phyloP scores from a whole-genome alignment of 768 basidiomycete genomes.

The Leccinum incarnatum region DNA sequence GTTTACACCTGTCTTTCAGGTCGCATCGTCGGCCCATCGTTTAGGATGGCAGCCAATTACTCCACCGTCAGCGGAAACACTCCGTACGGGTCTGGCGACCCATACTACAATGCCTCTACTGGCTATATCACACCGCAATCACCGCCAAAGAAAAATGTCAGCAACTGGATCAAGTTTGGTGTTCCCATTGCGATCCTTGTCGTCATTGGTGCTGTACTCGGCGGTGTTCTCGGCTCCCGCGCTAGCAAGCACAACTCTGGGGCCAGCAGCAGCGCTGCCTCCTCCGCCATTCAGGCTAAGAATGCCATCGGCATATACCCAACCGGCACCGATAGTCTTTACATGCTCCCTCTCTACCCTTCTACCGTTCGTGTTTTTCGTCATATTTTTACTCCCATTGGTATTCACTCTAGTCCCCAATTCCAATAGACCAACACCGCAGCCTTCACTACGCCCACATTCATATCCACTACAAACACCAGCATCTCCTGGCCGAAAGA shows the following conservation, averaged over 20 bases:
- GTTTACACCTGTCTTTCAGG: constrained; percentile 18
- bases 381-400: not conserved
- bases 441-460: constrained; percentile 68
- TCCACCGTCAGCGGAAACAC: constrained; percentile 33
- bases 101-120: constrained; percentile 66
- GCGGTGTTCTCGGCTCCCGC: constrained; percentile 76
- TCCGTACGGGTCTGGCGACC: constrained; percentile 62
- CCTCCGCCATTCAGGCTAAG: constrained; percentile 58
- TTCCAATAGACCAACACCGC: constrained; percentile 65
- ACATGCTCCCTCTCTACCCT: constrained; percentile 82
- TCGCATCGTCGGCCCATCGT: constrained; percentile 16
- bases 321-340: constrained; percentile 75
- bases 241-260: constrained; percentile 44
- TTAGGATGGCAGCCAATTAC: constrained; percentile 41
- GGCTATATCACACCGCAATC: constrained; percentile 58
- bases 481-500: constrained; percentile 77
- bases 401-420: not conserved
- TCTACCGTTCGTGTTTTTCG: constrained; percentile 64
- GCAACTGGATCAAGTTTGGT: constrained; percentile 76
- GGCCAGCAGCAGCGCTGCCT: constrained; percentile 33
- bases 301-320: constrained; percentile 65
- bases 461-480: constrained; percentile 52
- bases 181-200: constrained; percentile 63
- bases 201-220: constrained; percentile 66
- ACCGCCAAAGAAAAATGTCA: constrained; percentile 49